A percentile compares a stretch with the other conserved stretches of the same genome.
Evolutionary conservation across 1,139 yeast genomes (phyloP).

Genomic region (Candida sanyaensis): DNA sequence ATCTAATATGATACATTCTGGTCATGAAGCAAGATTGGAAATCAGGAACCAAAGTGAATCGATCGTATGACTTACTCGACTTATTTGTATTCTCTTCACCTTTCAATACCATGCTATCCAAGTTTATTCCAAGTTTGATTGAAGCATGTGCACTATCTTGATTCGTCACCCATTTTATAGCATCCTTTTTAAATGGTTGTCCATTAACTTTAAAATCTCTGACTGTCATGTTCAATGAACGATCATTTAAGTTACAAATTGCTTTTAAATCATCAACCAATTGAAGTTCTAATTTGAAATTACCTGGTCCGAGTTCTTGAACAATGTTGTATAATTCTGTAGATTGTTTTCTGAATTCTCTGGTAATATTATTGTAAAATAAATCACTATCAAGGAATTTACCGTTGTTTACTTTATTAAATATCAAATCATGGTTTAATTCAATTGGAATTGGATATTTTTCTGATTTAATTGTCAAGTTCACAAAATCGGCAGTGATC

Average conservation of each 20-base stretch:
- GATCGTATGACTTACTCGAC: conserved; percentile 13
- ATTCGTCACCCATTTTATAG: conserved; percentile 7
- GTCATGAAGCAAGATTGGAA: conserved; percentile 41
- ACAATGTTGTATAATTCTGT: conserved; percentile 22
- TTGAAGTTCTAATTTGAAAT: conserved; percentile 30
- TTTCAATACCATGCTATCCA: conserved; percentile 13
- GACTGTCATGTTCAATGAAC: conserved; percentile 26
- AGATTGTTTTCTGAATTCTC: conserved; percentile 23
- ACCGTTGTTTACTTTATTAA: conserved; percentile 18
- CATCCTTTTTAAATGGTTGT: conserved; percentile 5
- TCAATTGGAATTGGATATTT: conserved; percentile 40
- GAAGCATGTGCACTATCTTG: conserved; percentile 6
- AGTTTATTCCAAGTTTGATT: conserved; percentile 13
- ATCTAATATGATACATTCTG: conserved; percentile 36
- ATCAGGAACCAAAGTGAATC: conserved; percentile 36
- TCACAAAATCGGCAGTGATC: conserved; percentile 33
- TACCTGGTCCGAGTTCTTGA: conserved; percentile 24
- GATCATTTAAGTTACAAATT: conserved; percentile 29
- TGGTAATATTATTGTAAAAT: conserved; percentile 23
- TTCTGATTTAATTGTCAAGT: conserved; percentile 33
- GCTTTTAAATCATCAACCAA: conserved; percentile 34
- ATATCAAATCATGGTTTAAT: conserved; percentile 41
- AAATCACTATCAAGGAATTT: conserved; percentile 25
- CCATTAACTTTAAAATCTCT: conserved; percentile 16
- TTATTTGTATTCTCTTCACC: conserved; percentile 7